phyloP scores from a whole-genome alignment of 441 rosid species.

The Oxalis stricta region DNA sequence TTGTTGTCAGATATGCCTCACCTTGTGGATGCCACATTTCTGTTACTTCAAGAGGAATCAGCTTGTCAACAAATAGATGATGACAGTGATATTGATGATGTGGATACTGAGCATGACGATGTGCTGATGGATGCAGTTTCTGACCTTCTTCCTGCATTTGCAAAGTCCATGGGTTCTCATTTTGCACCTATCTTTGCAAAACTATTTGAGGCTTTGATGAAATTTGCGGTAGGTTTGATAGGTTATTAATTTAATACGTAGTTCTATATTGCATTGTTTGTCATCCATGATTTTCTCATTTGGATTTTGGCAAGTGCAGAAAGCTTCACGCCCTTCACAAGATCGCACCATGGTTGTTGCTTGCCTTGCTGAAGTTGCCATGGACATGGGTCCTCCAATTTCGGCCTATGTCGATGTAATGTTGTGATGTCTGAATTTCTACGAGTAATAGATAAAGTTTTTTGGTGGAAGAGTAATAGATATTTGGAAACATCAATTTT shows the following conservation, averaged over 20 bases:
- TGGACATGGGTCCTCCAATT: constrained; percentile 88
- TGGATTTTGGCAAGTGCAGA: constrained; percentile 37
- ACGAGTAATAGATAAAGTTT: background rate
- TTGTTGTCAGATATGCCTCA: constrained; percentile 52
- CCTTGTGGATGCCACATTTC: constrained; percentile 66
- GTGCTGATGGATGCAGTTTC: constrained; percentile 98
- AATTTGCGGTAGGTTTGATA: constrained; percentile 70
- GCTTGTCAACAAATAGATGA: constrained; percentile 68
- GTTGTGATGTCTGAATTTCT: constrained; percentile 7
- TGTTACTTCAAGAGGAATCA: constrained; percentile 70
- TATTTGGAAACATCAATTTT: no score
- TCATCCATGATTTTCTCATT: constrained; percentile 1
- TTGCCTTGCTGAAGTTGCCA: constrained; percentile 97
- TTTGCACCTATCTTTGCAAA: constrained; percentile 78
- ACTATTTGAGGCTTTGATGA: constrained; percentile 91
- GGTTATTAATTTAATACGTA: no score
- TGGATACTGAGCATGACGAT: constrained; percentile 79
- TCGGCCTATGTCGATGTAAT: constrained; percentile 78
- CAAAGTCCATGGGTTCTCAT: constrained; percentile 88
- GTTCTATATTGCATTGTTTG: background rate
- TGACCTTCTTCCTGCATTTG: constrained; percentile 96
- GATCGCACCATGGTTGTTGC: constrained; percentile 99
- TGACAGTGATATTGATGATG: constrained; percentile 70
- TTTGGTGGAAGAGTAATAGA: no score
- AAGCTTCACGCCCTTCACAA: constrained; percentile 71